phyloP scores from a whole-genome alignment of 2,329 filamentous ascomycete genomes.

The Fusarium heterosporum region DNA sequence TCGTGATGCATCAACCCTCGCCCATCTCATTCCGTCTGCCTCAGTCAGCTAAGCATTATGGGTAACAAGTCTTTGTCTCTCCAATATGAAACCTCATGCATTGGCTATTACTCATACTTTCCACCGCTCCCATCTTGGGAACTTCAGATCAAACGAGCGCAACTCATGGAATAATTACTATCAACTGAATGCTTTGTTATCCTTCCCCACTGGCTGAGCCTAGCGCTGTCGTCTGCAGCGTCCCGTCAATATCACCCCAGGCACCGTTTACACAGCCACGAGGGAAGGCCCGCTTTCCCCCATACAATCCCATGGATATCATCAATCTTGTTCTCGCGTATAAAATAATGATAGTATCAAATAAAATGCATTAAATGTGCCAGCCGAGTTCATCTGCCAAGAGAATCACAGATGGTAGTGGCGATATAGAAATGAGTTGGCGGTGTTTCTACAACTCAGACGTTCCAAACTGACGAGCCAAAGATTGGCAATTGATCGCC shows the following conservation, averaged over 20 bases:
- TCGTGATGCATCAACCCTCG: constrained; percentile 13
- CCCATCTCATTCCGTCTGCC: constrained; percentile 27
- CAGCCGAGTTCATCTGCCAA: background rate
- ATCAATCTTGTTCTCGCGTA: constrained; percentile 22
- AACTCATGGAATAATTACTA: constrained; percentile 1
- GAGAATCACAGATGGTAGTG: background rate
- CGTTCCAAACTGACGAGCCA: constrained; percentile 3
- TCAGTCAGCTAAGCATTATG: constrained; percentile 19
- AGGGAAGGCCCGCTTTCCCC: constrained; percentile 30
- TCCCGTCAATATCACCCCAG: constrained; percentile 32
- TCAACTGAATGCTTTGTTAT: background rate
- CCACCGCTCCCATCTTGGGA: background rate
- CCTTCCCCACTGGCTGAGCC: constrained; percentile 1
- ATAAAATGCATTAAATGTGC: background rate
- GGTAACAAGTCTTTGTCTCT: constrained; percentile 28
- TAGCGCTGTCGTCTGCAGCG: constrained; percentile 12
- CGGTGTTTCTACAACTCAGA: constrained; percentile 14
- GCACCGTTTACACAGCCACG: constrained; percentile 36
- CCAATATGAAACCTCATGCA: constrained; percentile 25
- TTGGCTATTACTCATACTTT: constrained; percentile 3
- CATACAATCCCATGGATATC: constrained; percentile 1
- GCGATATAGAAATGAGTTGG: background rate
- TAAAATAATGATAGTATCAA: background rate
- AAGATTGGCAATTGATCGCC: constrained; percentile 30
- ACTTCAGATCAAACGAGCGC: background rate